Evolutionary conservation across 2,329 filamentous ascomycete genomes (phyloP), one percentile per base, ranked within the genome.

Genomic region (Penicillium carneum): DNA sequence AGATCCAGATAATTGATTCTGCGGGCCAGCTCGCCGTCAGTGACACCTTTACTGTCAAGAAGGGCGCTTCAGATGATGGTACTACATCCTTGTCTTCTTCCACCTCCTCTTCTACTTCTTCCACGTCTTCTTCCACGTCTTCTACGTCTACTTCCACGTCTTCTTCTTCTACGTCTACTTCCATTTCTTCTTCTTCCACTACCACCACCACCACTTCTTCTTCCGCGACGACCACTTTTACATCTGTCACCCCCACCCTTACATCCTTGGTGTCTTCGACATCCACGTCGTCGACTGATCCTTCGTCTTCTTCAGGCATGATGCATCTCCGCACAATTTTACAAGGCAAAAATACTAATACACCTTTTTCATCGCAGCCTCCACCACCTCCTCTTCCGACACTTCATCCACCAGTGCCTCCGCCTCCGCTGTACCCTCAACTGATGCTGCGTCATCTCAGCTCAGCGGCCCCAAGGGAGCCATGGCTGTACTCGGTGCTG

Each of bases 1-100:
- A 62, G 55, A 62, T 62, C 10, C 48, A 62, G 55, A 59, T 62
- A 49, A 62, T 62, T 46, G 59, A 62, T 43, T 59, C 59, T 46
- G 43, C 38, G 11, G 59, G 55, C 11, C 49, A 62, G 49, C 55
- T 62, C 23, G 59, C 59, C 55, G 42, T 62, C 49, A 62, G 59
- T 46, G 43, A 59, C 14, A 31, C 29, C 41, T 62, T 62, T 18
- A 62, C 59, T 59, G 59, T 49, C 38, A 4, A 57, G 46, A 50
- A 57, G 45, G 54, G 54, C 36, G 54, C 46, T 42, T 56, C 58
- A 14, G 34, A 47, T 36, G 58, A 57, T 61, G 58, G 53, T 61
- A 57, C 53, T 2, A 20, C 39, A 41, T 42, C 46, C 33, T 61
- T 45, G 4, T 50, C 57, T 46, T 60, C 57, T 39, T 57, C 51